Conservation (phyloP, 306 rosid genomes). For the Pyrus betulifolia region DNA sequence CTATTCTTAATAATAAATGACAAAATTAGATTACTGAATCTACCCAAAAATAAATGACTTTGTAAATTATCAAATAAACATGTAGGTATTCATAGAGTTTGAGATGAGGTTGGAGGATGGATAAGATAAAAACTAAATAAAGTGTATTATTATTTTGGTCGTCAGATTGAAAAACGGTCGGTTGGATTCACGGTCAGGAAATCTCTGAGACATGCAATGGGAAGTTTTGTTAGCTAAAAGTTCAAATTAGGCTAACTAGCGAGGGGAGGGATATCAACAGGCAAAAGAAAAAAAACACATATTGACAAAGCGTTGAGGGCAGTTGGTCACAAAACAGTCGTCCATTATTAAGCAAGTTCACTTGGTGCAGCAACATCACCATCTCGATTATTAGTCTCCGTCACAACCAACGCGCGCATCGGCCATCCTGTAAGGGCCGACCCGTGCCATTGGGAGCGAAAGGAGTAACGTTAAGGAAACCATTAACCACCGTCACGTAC, state of each 20-base stretch:
- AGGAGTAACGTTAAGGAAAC: neutral
- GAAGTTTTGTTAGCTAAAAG: neutral
- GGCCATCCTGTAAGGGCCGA: neutral
- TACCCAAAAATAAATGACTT: too few species aligned
- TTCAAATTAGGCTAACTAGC: neutral
- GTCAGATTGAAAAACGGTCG: too few species aligned
- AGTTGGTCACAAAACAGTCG: neutral
- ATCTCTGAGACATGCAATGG: neutral
- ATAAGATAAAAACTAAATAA: too few species aligned
- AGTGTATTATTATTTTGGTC: too few species aligned
- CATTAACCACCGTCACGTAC: neutral
- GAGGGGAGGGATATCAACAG: neutral
- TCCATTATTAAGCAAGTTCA: neutral
- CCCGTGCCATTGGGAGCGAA: neutral
- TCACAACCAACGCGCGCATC: neutral
- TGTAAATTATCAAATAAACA: too few species aligned
- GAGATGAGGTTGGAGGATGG: too few species aligned
- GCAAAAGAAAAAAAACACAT: neutral
- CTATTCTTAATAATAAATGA: too few species aligned
- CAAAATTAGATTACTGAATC: too few species aligned
- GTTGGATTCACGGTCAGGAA: too few species aligned
- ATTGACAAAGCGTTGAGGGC: neutral
- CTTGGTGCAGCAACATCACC: neutral
- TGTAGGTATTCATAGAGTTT: too few species aligned
- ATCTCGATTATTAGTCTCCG: neutral